phyloP scores from a whole-genome alignment of 495 filamentous ascomycete genomes.

The Lophiostoma macrostomum region DNA sequence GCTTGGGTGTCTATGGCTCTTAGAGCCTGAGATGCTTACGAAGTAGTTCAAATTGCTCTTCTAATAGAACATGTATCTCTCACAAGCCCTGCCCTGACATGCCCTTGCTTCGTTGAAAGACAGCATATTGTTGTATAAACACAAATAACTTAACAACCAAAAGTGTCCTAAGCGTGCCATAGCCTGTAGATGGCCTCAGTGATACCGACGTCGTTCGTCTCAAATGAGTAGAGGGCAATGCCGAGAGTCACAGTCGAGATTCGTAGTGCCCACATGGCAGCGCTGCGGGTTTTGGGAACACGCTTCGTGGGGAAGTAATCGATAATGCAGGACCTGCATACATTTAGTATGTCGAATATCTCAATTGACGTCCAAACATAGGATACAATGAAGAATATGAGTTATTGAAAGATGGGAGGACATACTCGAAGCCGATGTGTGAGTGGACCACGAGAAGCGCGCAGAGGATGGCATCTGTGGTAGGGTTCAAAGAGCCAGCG shows the following conservation, averaged over 20 bases:
- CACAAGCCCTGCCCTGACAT: neutral
- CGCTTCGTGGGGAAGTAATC: slow-evolving; percentile 81
- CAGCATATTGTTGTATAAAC: neutral
- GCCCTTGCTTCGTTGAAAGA: neutral
- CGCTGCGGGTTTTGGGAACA: slow-evolving; percentile 61
- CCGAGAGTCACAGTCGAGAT: slow-evolving; percentile 74
- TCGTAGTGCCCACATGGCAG: slow-evolving; percentile 74
- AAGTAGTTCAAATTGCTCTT: neutral
- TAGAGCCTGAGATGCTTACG: neutral
- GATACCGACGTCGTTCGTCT: slow-evolving; percentile 97
- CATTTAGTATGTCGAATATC: neutral
- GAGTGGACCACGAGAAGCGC: slow-evolving; percentile 83
- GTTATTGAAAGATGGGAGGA: slow-evolving; percentile 18
- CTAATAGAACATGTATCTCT: slow-evolving; percentile 16
- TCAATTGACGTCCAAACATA: neutral
- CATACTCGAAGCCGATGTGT: slow-evolving; percentile 87
- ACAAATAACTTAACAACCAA: neutral
- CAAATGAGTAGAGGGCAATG: slow-evolving; percentile 92
- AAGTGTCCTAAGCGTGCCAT: slow-evolving; percentile 61
- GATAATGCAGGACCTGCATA: slow-evolving; percentile 64
- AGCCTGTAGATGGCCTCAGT: slow-evolving; percentile 83
- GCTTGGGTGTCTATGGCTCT: neutral
- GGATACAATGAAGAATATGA: no score
- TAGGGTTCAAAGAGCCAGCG: slow-evolving; percentile 82
- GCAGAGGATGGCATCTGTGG: slow-evolving; percentile 81